Base-by-base conservation (phyloP, 2,329 filamentous ascomycete species). In the Penicillium sumatraense region DNA sequence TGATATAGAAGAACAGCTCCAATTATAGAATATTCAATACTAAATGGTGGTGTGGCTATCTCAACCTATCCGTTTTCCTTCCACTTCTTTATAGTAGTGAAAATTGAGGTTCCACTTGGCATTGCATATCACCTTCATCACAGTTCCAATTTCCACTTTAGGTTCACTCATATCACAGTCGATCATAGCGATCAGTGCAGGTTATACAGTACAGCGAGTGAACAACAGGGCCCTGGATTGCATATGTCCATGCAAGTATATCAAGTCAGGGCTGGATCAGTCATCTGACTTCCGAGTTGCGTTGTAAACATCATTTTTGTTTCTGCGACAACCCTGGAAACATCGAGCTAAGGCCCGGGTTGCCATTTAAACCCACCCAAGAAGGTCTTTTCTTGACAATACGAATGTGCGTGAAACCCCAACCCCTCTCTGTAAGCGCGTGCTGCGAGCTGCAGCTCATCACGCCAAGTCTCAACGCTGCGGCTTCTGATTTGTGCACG, bases 361-460 rank as follows among this genome's bases (percentile, higher is more conserved):
- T n/a, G n/a, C n/a, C n/a, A n/a, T n/a, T n/a, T n/a, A 26, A 26
- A 27, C 1, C 14, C 21, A 58, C 16, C 20, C 8, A 20, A 13
- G 16, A 40, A 40, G 36, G 6, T 18, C 9, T 21, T 20, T 21
- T 20, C 16, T 27, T 27, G 31, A 54, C 57, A 54, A 60, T 57
- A 45, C 18, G 42, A 59, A 53, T 57, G 49, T 62, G 16, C 9
- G 49, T 56, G 53, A 61, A 57, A 51, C 54, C 50, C 27, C 40
- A 47, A 33, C 51, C 46, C 23, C 45, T 14, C 10, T 5, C 33
- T 23, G 38, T 16, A 41, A 50, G 52, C 57, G 61, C 21, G 61
- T 61, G 58, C 62, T 35, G 53, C 56, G 21, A 53, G 41, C 56
- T 64, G 63, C 63, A 65, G 49, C 55, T 61, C 57, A 52, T 66